Base-by-base conservation (phyloP, 2,329 filamentous ascomycete species). In the Biscogniauxia marginata region DNA sequence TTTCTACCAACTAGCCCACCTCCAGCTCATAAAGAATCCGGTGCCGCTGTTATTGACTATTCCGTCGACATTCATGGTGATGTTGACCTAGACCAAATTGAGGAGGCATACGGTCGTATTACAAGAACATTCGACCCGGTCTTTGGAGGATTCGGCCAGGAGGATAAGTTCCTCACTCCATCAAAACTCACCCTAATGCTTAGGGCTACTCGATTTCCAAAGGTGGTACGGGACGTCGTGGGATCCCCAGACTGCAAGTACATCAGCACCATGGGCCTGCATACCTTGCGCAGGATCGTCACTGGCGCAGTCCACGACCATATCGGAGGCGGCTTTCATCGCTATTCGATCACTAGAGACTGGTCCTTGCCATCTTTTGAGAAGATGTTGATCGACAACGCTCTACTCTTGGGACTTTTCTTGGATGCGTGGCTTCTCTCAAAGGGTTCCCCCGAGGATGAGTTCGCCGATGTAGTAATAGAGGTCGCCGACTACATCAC, bases 301-400 rank as follows among this genome's bases (percentile, higher is more conserved):
- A 76, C 81, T 50, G 78, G 83, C 50, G 81, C 79, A 4, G 65
- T 86, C 58, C 74, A 79, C 52, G 83, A 86, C 57, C 83, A 85
- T 55, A 69, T 85, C 7, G 80, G 81, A 1, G 77, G 76, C 6
- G 83, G 83, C 3, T 85, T 85, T 63, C 75, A 80, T 34, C 84
- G 93, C 51, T 97, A 96, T 70, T 96, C 91, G 13, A 89, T 96
- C 7, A 98, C 93, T 0, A 79, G 86, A 13, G 90, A 98, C 73
- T 99, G 95, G 95, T 90, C 89, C 60, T 78, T 98, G 48, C 95
- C 95, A 9, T 93, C 96, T 71, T 99, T 98, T 66, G 95, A 99
- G 76, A 98, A 98, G 77, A 92, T 98, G 83, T 83, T 97, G 8
- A 92, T 91, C 53, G 95, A 98, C 69, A 96, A 99, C 67, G 88